Base-by-base conservation (phyloP, 2,329 filamentous ascomycete species). In the Monosporascus ibericus region DNA sequence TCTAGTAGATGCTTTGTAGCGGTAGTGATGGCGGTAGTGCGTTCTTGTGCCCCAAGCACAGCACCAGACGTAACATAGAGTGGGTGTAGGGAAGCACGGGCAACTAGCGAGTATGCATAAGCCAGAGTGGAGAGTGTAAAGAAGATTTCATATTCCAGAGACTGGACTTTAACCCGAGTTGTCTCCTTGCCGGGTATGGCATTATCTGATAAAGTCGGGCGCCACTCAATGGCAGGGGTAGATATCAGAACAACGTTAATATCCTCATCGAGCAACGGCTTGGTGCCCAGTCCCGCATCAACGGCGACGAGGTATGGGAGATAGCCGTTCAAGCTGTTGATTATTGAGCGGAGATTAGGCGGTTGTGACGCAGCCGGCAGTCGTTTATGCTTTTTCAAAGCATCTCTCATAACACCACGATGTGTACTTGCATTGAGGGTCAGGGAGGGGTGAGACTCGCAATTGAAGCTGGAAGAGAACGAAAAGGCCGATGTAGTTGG, bases 401-500 rank as follows among this genome's bases (percentile, higher is more conserved):
- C 81, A 69, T 92, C 85, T 62, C 90, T 85, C 49, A 96, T 79
- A 18, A 95, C 82, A 60, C 88, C 88, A 55, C 94, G 89, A 65
- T 90, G 84, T 8, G 89, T 92, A 59, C 91, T 92, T 22, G 90
- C 86, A 51, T 82, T 81, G 62, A 92, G 81, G 24, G 91, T 90
- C 42, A 99, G 79, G 0, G 92, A 96, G 3, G 94, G 92, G 70
- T 97, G 92, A 3, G 90, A 90, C 58, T 85, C 82, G 64, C 88
- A 92, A 62, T 74, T 80, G 70, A 95, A 86, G 70, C 78, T 87
- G 38, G 86, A 78, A 22, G 88, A 87, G 67, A 96, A 92, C 49
- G 88, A 86, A 65, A 95, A 86, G 50, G 87, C 82, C 36, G 91
- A 95, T 5, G 92, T 96, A 1, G 92, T 97, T 2, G 94, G 92